Base-by-base conservation (phyloP, 768 basidiomycete genomes). In the Kondoa subrosea region DNA sequence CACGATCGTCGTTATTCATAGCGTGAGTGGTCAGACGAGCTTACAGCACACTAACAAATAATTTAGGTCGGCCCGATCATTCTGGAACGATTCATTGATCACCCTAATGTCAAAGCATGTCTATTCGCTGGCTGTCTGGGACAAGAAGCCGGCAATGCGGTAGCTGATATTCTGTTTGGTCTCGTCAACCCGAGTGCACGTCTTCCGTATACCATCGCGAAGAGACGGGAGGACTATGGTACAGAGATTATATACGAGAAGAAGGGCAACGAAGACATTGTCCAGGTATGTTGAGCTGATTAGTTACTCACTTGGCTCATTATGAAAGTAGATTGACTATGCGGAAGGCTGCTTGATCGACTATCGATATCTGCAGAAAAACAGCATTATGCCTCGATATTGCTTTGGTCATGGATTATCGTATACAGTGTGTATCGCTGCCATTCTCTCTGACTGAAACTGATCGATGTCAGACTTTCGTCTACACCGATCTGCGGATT, bases 371-470 rank as follows among this genome's bases (percentile, higher is more conserved):
- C 86, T 87, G 70, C 86, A 87, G 66, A 81, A 84, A 82, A 81
- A 85, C 66, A 77, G 83, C 76, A 73, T 75, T 40, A 71, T 68
- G 16, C 76, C 77, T 0, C 71, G 76, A 31, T 77, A 84, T 73
- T 87, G 88, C 74, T 96, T 96, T 75, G 91, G 91, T 3, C 92
- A 85, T 75, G 91, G 91, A 0, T 76, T 93, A 73, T 87, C 85
- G 67, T 96, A 93, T 79, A 86, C 91, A 21, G 40, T 50, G 21
- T 8, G 40, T 21, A n/a, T 50, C 21, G 40, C 40, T 50, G 40
- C 21, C 21, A 50, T 21, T 8, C 21, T 50, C 12, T 21, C 12
- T 8, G 21, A 21, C 12, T 50, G 8, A 21, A 50, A 21, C 40
- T 50, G 12, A 50, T 50, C 8, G 12, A 8, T 50, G 40, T 50